Base-by-base conservation (phyloP, 495 filamentous ascomycete genomes). In the Aspergillus asperescens region DNA sequence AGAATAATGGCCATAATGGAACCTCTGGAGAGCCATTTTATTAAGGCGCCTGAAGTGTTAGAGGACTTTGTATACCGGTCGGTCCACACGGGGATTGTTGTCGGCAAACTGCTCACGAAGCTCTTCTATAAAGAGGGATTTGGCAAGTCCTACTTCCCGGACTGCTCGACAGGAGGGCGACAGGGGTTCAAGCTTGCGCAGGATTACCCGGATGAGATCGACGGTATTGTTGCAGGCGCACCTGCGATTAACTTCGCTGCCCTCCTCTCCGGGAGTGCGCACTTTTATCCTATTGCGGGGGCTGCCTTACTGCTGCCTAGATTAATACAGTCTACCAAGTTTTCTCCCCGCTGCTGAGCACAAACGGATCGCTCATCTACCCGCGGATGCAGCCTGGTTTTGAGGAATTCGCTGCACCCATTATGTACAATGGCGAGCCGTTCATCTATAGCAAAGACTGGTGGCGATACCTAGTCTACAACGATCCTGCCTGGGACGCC, bases 141-240 rank as follows among this genome's bases (percentile, higher is more conserved):
- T 52, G 57, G 65, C 12, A 77, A 79, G 45, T 75, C 71, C 4
- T 81, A 81, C 57, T 83, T 79, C 56, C 55, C 79, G 0, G 80
- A 79, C 19, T 83, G 80, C 61, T 81, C 78, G 5, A 77, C 75
- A 19, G 80, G 78, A 13, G 80, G 80, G 7, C 69, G 75, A 3
- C 69, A 83, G 55, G 80, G 80, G 9, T 74, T 76, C 43, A 78
- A 78, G 51, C 64, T 68, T 5, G 64, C 72, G 5, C 72, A 81
- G 53, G 68, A 74, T 46, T 80, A 69, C 52, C 77, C 78, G 6
- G 62, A 71, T 27, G 73, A 77, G 55, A 80, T 87, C 52, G 85
- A 90, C 62, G 87, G 87, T 22, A 80, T 85, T 3, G 67, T 89
- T 6, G 77, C 79, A 16, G 84, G 83, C 4, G 74, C 81, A 7